phyloP scores from a whole-genome alignment of 2,329 filamentous ascomycete genomes.

The Dothistroma septosporum region DNA sequence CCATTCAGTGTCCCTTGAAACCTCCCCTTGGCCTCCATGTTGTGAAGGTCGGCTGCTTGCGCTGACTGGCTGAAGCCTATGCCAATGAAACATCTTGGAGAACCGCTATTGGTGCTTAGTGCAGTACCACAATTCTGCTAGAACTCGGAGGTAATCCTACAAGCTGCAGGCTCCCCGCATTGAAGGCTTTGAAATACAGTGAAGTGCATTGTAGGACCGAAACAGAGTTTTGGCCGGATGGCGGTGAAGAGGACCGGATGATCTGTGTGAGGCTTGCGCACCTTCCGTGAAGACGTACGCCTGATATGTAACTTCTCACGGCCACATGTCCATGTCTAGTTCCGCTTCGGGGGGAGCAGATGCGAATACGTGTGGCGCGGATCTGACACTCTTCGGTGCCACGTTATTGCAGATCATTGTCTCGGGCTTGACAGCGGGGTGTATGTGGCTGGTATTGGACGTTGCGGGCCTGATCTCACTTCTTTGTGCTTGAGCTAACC shows the following conservation, averaged over 20 bases:
- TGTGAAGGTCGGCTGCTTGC: neutral
- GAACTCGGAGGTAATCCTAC: neutral
- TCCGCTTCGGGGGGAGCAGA: neutral
- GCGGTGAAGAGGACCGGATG: neutral
- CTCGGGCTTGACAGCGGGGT: neutral
- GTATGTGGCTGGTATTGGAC: neutral
- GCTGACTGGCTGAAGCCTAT: neutral
- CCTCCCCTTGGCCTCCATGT: neutral
- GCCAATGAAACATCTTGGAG: neutral
- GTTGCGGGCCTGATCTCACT: neutral
- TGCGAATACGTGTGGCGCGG: neutral
- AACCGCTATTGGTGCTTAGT: neutral
- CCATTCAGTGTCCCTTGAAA: neutral
- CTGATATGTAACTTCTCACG: neutral
- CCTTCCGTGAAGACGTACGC: neutral
- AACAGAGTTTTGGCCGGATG: neutral
- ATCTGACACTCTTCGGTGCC: constrained; percentile 1
- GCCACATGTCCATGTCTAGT: neutral
- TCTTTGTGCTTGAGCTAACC: neutral
- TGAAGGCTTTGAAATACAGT: neutral
- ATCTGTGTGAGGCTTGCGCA: neutral
- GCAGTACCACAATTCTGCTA: neutral
- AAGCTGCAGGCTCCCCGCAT: neutral
- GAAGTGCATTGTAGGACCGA: neutral
- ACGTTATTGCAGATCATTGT: constrained; percentile 7